Percentiles rank a stretch among this genome's conserved stretches.
Conservation (phyloP, 129 eudicot species). For the Deinandra increscens region DNA sequence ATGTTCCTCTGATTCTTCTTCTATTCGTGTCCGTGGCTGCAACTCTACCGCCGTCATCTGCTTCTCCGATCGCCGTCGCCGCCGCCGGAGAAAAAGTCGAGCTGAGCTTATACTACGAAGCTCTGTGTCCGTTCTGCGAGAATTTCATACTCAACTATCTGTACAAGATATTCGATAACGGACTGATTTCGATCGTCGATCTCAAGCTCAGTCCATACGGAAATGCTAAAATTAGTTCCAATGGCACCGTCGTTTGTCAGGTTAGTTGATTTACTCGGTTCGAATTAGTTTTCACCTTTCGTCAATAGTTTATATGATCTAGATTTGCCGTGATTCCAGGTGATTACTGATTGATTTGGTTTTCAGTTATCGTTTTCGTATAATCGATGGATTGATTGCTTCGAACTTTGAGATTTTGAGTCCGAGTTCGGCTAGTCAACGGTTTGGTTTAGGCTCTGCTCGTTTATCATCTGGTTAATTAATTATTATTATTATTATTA, state of each 20-base stretch:
- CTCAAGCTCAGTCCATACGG: constrained; percentile 78
- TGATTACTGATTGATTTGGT: not conserved
- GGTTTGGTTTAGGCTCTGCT: no score
- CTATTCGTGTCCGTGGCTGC: constrained; percentile 1
- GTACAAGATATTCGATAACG: constrained; percentile 50
- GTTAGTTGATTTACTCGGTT: constrained; percentile 28
- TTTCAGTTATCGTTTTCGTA: not conserved
- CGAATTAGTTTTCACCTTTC: not conserved
- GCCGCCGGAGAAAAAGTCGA: constrained; percentile 39
- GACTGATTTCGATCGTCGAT: constrained; percentile 44
- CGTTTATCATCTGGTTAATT: no score
- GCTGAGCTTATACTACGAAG: constrained; percentile 60
- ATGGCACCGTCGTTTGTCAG: constrained; percentile 71
- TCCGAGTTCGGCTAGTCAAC: no score
- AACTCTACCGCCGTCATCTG: constrained; percentile 12
- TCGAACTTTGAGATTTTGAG: no score
- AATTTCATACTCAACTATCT: constrained; percentile 56
- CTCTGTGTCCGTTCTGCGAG: constrained; percentile 66
- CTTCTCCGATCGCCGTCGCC: constrained; percentile 20
- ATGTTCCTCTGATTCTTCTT: not conserved
- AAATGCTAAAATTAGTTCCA: constrained; percentile 48
- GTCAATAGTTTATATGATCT: not conserved
- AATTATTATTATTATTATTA: no score
- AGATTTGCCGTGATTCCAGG: not conserved
- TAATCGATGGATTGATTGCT: not conserved